Base-by-base conservation (phyloP, 257 asterid genomes). In the Galeopsis tetrahit region DNA sequence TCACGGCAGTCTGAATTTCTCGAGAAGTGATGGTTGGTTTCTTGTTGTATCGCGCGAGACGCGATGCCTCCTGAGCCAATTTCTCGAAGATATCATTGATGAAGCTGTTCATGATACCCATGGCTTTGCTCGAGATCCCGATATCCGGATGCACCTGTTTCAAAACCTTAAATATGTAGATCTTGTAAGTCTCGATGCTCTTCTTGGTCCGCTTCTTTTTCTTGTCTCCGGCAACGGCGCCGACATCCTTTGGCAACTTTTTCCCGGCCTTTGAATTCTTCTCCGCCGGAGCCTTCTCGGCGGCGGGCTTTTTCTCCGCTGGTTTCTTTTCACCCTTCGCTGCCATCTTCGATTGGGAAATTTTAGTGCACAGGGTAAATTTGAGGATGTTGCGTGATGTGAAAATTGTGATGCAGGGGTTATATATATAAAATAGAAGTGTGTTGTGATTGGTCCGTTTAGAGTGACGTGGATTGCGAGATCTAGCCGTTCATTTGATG, bases 81-180 rank as follows among this genome's bases (percentile, higher is more conserved):
- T 87, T 87, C 85, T 87, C 88, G 38, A 87, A 87, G 6, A 87
- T 87, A 4, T 87, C 92, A 21, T 87, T 85, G 76, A 87, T 87
- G 68, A 87, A 87, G 63, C 90, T 87, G 85, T 87, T 87, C 92
- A 87, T 87, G 66, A 87, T 87, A 0, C 90, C 92, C 92, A 85
- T 87, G 10, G 92, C 90, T 80, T 87, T 87, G 88, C 90, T 87
- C 33, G 92, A 87, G 60, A 87, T 87, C 13, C 90, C 90, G 64
- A 87, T 87, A 42, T 87, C 90, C 0, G 90, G 92, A 15, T 87
- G 89, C 10, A 84, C 89, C 71, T 87, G 86, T 38, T 87, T 87
- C 75, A 86, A 69, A 53, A 88, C 95, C 75, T 88, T 88, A 77
- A 88, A 88, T 79, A 88, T 88, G 82, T 88, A 88, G 90, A 88